A percentile compares a stretch with the other conserved stretches of the same genome.
Conservation (phyloP, 768 basidiomycete genomes). For the Macrocybe gigantea region DNA sequence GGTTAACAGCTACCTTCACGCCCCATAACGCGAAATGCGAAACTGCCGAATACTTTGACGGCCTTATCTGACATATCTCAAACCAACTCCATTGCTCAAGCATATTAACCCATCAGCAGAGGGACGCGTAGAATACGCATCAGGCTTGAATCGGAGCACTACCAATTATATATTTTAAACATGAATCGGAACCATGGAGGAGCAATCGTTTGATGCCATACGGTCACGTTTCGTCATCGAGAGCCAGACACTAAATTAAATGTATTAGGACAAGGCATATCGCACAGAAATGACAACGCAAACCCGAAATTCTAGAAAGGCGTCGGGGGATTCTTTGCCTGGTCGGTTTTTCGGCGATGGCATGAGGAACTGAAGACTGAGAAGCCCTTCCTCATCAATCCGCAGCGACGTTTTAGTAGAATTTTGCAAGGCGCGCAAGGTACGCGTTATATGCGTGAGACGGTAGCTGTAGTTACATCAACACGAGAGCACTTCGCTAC, state of each 20-base stretch:
- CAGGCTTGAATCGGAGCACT: too few relatives aligned
- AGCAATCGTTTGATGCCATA: too few relatives aligned
- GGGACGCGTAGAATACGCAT: too few relatives aligned
- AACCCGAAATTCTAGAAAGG: constrained; percentile 87
- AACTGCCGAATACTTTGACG: constrained; percentile 16
- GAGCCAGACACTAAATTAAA: constrained; percentile 32
- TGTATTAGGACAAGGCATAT: neutral
- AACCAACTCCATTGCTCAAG: too few relatives aligned
- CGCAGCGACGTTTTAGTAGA: constrained; percentile 87
- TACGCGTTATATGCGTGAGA: constrained; percentile 68
- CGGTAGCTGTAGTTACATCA: constrained; percentile 55
- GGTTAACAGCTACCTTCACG: neutral
- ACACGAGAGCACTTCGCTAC: neutral
- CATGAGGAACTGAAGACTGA: constrained; percentile 91
- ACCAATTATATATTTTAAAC: too few relatives aligned
- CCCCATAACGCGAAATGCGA: constrained; percentile 6
- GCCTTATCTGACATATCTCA: constrained; percentile 7
- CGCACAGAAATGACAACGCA: constrained; percentile 20
- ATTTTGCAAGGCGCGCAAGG: constrained; percentile 69
- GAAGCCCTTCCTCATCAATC: constrained; percentile 74
- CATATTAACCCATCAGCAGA: too few relatives aligned
- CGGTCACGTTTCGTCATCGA: constrained; percentile 28
- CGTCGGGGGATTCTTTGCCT: constrained; percentile 37
- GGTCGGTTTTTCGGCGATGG: constrained; percentile 42
- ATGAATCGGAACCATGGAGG: too few relatives aligned